These are phyloP conservation scores for Chimonanthus salicifolius DNA, from an alignment of 164 flowering plant genomes.

Conservation along the genomic window DNA sequence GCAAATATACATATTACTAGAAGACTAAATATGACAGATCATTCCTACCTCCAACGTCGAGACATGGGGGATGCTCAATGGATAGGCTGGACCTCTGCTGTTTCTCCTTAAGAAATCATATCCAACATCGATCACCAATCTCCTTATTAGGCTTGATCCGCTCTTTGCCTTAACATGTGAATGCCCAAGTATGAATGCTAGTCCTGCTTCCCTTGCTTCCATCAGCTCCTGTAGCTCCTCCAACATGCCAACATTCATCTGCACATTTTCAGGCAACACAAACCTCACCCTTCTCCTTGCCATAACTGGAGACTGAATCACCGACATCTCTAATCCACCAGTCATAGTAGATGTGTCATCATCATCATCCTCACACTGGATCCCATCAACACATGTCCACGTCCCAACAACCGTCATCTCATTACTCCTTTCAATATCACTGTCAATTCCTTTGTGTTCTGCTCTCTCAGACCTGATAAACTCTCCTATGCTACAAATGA, in stretches of 20 bases:
- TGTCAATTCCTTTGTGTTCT: constrained; percentile 19
- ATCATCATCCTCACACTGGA: constrained; percentile 39
- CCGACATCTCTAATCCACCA: constrained; percentile 21
- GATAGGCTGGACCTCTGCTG: constrained; percentile 48
- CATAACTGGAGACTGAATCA: constrained; percentile 36
- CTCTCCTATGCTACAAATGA: constrained; percentile 80
- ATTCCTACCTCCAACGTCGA: constrained; percentile 90
- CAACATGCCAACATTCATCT: constrained; percentile 37
- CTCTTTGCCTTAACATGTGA: constrained; percentile 68
- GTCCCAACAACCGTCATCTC: constrained; percentile 79
- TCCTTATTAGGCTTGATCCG: constrained; percentile 66
- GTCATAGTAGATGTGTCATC: constrained; percentile 23
- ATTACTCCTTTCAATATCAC: constrained; percentile 23
- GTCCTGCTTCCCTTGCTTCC: constrained; percentile 87
- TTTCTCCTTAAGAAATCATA: constrained; percentile 85
- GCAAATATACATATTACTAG: neutral
- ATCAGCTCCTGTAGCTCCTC: constrained; percentile 68
- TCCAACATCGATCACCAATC: constrained; percentile 56
- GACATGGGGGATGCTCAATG: constrained; percentile 62
- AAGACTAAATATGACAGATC: constrained; percentile 44
- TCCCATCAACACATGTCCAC: constrained; percentile 37
- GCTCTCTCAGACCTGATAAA: constrained; percentile 51
- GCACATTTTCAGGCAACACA: constrained; percentile 68
- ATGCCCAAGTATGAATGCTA: constrained; percentile 79
- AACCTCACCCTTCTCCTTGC: constrained; percentile 64